Evolutionary conservation across 805 yeast genomes (phyloP), one percentile per base, ranked within the genome.

Genomic region (Allodekkera sacchari): DNA sequence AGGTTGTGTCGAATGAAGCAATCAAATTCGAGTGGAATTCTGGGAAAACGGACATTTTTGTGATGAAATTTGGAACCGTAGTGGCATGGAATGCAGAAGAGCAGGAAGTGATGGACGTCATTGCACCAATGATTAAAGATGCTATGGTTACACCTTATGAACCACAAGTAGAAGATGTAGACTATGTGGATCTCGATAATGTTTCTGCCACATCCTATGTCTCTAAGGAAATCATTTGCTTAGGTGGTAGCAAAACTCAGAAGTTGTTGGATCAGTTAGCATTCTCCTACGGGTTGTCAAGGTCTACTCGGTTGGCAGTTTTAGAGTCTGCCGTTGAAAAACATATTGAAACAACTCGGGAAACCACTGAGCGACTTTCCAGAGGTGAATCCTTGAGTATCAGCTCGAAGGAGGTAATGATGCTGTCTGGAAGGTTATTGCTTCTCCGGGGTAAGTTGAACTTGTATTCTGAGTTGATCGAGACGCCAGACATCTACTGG

Each of bases 401-500:
- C 15, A 64, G 65, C 6, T 81, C 77, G 36, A 58, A 66, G 2
- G 85, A 83, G 23, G 75, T 81, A 4, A 55, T 85, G 30, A 64
- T 64, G 42, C 63, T 77, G 5, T 83, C 92, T 0, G 96, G 96
- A 0, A 64, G 77, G 33, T 60, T 88, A 15, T 71, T 88, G 41
- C 59, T 83, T 26, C 61, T 88, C 10, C 62, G 96, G 37, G 95
- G 95, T 1, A 80, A 80, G 43, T 64, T 88, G 43, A 88, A 88
- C 45, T 59, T 88, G 20, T 85, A 88, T 53, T 81, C 89, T 7
- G 95, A 87, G 47, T 65, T 88, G 37, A 83, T 84, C 19, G 96
- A 87, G 45, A 84, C 94, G 0, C 96, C 96, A 0, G 96, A 88
- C 52, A 57, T 85, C 26, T 88, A 87, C 55, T 88, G 96, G 96